Conservation (phyloP, 352 stramenopile species). For the Phytopythium kandeliae region DNA sequence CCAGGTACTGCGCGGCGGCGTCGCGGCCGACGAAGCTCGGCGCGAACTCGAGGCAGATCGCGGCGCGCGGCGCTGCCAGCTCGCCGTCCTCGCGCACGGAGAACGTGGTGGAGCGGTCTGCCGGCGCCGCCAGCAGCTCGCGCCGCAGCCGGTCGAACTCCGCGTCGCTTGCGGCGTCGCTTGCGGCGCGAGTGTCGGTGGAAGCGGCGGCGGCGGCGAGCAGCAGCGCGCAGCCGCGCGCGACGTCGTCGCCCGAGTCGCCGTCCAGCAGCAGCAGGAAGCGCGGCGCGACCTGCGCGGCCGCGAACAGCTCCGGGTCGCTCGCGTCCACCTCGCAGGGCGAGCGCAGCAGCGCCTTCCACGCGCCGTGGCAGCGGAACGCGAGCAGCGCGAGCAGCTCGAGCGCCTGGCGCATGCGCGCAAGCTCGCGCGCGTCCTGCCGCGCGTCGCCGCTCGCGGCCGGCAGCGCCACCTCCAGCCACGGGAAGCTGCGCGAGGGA, state of each 20-base stretch:
- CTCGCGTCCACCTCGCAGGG: constrained; percentile 1
- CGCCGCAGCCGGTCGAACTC: not conserved
- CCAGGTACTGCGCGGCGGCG: not conserved
- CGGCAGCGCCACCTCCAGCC: constrained; percentile 1
- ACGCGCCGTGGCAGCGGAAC: not conserved
- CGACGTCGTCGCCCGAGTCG: not conserved
- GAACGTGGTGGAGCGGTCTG: not conserved
- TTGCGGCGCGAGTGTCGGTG: too few species aligned
- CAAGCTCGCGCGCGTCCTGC: not conserved
- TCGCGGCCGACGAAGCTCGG: constrained; percentile 1
- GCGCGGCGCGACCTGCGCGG: constrained; percentile 1
- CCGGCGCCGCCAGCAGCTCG: not conserved
- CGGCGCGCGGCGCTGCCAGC: not conserved
- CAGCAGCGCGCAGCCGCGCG: not conserved
- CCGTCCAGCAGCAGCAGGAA: constrained; percentile 4
- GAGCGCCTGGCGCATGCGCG: not conserved
- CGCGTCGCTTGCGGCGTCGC: not conserved
- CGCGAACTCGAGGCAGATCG: constrained; percentile 3
- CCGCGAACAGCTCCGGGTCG: not conserved
- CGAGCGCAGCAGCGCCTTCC: not conserved
- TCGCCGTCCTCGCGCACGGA: not conserved
- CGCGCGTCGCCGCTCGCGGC: not conserved
- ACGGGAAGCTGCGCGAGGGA: constrained; percentile 1
- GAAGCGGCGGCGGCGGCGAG: too few species aligned
- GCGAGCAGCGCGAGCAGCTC: constrained; percentile 2